A percentile compares a stretch with the other conserved stretches of the same genome.
phyloP scores from a whole-genome alignment of 2,329 filamentous ascomycete genomes.

The Pestalotiopsis sp. region DNA sequence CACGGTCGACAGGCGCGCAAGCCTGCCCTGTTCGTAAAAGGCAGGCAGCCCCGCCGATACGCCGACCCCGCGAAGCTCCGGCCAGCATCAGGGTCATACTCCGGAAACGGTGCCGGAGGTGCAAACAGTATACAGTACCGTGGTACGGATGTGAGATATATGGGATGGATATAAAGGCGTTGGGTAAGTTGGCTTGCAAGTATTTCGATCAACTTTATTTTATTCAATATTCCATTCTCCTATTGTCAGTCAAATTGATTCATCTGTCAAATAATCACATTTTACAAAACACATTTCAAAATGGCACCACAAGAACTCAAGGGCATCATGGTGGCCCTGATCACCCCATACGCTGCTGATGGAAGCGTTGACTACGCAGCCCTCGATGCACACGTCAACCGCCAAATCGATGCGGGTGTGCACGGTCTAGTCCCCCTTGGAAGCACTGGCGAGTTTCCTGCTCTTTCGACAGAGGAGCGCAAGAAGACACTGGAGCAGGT shows the following conservation, averaged over 20 bases:
- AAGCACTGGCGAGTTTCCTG: conserved; percentile 53
- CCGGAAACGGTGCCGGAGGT: background rate
- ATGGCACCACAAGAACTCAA: conserved; percentile 24
- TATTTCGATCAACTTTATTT: background rate
- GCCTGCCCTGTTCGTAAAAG: background rate
- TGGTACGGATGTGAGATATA: background rate
- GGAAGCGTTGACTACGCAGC: conserved; percentile 40
- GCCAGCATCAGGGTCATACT: background rate
- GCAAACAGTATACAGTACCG: background rate
- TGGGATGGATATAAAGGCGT: too few relatives aligned
- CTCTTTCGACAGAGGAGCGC: conserved; percentile 44
- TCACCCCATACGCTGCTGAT: conserved; percentile 49
- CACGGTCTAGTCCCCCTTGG: conserved; percentile 54
- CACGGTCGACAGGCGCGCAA: background rate
- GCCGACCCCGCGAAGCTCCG: background rate
- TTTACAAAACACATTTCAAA: background rate
- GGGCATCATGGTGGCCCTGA: conserved; percentile 51
- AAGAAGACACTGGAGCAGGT: conserved; percentile 43
- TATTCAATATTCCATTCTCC: background rate
- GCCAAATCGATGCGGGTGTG: conserved; percentile 44
- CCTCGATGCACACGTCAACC: conserved; percentile 46
- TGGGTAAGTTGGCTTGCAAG: background rate
- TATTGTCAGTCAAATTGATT: background rate
- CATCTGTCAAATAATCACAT: background rate
- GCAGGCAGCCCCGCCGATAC: background rate